phyloP scores from a whole-genome alignment of 768 basidiomycete species.

The Piloderma croceum region DNA sequence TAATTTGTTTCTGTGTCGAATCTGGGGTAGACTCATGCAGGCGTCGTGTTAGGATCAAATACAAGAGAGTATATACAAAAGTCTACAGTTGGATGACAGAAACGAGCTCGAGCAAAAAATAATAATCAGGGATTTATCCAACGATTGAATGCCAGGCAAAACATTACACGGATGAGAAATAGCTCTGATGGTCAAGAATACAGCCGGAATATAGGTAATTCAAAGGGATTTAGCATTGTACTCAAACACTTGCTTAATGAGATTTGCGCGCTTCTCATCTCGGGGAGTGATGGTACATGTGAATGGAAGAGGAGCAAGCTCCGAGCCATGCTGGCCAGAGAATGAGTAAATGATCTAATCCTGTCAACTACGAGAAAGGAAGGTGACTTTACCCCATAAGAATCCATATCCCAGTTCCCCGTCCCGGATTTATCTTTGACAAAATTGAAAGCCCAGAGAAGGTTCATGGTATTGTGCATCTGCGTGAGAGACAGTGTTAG shows the following conservation, averaged over 20 bases:
- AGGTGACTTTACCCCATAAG: conserved; percentile 9
- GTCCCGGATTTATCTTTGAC: conserved; percentile 2
- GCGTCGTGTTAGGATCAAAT: too few species aligned
- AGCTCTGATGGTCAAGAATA: too few species aligned
- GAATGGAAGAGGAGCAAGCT: conserved; percentile 12
- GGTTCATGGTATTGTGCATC: conserved; percentile 23
- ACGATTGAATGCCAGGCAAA: too few species aligned
- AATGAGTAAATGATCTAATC: background rate
- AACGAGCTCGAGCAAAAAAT: too few species aligned
- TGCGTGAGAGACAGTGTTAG: conserved; percentile 4
- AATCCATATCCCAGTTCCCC: conserved; percentile 6
- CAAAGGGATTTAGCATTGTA: too few species aligned
- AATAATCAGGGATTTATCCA: too few species aligned
- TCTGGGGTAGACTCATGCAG: too few species aligned
- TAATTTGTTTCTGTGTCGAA: too few species aligned
- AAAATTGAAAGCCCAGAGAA: conserved; percentile 29
- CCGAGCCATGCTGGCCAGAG: conserved; percentile 8
- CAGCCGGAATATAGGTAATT: too few species aligned
- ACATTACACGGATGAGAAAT: too few species aligned
- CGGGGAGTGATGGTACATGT: conserved; percentile 19
- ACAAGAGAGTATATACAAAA: too few species aligned
- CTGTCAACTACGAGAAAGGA: conserved; percentile 1
- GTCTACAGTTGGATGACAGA: too few species aligned
- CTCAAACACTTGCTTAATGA: conserved; percentile 12
- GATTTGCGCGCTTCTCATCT: conserved; percentile 6